These are phyloP conservation scores for Alternaria atra DNA, from an alignment of 2,329 filamentous ascomycete species.

Conservation along the genomic window DNA sequence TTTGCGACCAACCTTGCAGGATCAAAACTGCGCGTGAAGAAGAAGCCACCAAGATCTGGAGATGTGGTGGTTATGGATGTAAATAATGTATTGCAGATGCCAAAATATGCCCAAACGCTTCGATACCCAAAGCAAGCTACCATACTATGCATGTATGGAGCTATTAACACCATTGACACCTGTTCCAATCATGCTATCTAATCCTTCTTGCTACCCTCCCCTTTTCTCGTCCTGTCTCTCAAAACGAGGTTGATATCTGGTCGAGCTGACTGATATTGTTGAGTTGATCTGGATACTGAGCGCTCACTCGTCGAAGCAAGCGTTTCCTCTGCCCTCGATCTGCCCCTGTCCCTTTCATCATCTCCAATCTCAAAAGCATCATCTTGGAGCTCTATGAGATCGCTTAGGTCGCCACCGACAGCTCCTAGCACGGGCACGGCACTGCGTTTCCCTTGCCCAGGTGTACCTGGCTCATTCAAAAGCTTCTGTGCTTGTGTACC, in stretches of 20 bases:
- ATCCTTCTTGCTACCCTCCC: slow-evolving; percentile 40
- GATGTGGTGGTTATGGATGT: background rate
- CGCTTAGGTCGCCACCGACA: slow-evolving; percentile 61
- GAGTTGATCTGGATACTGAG: slow-evolving; percentile 15
- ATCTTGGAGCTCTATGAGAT: slow-evolving; percentile 74
- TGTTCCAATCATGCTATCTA: slow-evolving; percentile 21
- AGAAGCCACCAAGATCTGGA: background rate
- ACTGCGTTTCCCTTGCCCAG: slow-evolving; percentile 39
- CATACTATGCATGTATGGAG: slow-evolving; percentile 11
- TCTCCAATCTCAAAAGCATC: slow-evolving; percentile 62
- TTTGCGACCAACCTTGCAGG: background rate
- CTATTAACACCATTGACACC: slow-evolving; percentile 15
- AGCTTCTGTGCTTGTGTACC: slow-evolving; percentile 66
- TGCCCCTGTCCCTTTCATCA: slow-evolving; percentile 42
- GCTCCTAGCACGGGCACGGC: slow-evolving; percentile 50
- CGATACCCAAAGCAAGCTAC: slow-evolving; percentile 12
- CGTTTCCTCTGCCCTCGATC: slow-evolving; percentile 26
- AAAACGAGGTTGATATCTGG: slow-evolving; percentile 42
- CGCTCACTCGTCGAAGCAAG: slow-evolving; percentile 28
- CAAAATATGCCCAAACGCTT: slow-evolving; percentile 23
- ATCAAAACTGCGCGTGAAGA: no score
- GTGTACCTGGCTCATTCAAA: slow-evolving; percentile 45
- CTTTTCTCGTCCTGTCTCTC: slow-evolving; percentile 39
- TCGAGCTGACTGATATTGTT: slow-evolving; percentile 45
- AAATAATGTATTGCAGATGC: slow-evolving; percentile 13